Evolutionary conservation across 768 basidiomycete genomes (phyloP).

Genomic region (Trametes cinnabarina): DNA sequence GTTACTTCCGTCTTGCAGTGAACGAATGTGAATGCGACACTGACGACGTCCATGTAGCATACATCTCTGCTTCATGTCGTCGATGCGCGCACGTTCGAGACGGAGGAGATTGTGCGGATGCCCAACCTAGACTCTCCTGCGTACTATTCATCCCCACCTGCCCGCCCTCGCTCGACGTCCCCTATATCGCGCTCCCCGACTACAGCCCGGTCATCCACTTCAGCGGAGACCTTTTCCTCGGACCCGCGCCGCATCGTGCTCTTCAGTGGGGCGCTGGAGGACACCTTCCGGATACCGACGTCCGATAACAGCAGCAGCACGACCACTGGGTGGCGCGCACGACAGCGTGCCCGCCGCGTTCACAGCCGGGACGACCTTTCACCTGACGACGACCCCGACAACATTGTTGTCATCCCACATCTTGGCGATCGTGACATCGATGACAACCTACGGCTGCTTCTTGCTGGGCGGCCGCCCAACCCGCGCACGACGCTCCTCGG

Average conservation of each 20-base stretch:
- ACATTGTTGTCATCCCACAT: slow-evolving; percentile 53
- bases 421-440: slow-evolving; percentile 55
- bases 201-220: neutral
- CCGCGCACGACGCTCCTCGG: slow-evolving; percentile 20
- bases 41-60: slow-evolving; percentile 48
- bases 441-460: slow-evolving; percentile 53
- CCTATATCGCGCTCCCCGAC: slow-evolving; percentile 12
- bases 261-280: slow-evolving; percentile 44
- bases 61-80: slow-evolving; percentile 79
- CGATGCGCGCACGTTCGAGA: slow-evolving; percentile 84
- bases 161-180: slow-evolving; percentile 23
- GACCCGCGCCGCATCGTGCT: slow-evolving; percentile 25
- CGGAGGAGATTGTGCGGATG: slow-evolving; percentile 64
- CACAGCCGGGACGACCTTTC: slow-evolving; percentile 20
- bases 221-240: neutral
- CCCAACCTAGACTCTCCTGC: slow-evolving; percentile 37
- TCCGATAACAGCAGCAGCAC: slow-evolving; percentile 16
- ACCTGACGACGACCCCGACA: slow-evolving; percentile 43
- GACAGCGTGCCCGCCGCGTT: slow-evolving; percentile 14
- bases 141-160: slow-evolving; percentile 13
- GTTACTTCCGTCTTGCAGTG: slow-evolving; percentile 17
- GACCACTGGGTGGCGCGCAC: slow-evolving; percentile 11
- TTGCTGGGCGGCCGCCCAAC: slow-evolving; percentile 42
- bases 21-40: neutral
- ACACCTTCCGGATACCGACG: slow-evolving; percentile 48